Evolutionary conservation across 345 rosid species (phyloP), one percentile per base, ranked within the genome.

Genomic region (Clarkia xantiana): DNA sequence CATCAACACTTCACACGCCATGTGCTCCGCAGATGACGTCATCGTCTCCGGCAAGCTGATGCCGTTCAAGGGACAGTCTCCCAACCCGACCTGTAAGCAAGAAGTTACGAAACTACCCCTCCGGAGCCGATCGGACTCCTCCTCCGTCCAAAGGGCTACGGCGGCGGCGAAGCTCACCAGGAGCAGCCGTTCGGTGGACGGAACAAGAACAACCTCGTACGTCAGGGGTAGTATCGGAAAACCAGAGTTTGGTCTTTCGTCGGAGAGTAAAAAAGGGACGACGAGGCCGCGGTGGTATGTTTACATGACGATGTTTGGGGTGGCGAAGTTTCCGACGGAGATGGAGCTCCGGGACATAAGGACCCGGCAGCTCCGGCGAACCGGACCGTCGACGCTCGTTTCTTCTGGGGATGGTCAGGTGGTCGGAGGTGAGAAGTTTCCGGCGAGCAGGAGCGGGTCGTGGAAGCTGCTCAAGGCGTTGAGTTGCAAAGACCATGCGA

Each of bases 11-110:
- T 29, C 36, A 29, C 5, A 62, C 14, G 29, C 72, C 23, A 76
- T 80, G 75, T 66, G 77, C 22, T 74, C 93, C 0, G 87, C 95
- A n/a, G 91, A 85, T 49, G 85, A 81, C 45, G 71, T 82, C 44
- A 73, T 85, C 60, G 69, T 74, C 53, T 63, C 70, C 51, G 95
- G 95, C 11, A 79, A 76, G 54, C 81, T 85, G 63, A 59, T 85
- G 29, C 76, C 91, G 3, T 65, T 74, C 49, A 70, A 58, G 11
- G 47, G 64, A 41, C 68, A 49, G 51, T 22, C 60, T 25, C 34
- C 53, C 12, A 49, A 52, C 14, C 63, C 58, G 1, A 23, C 51
- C 11, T 3, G n/a, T 18, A 14, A 16, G 39, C 39, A 23, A 22
- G 10, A 16, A 20, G 11, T 12, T n/a, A 17, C 39, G 14, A 48